Evolutionary conservation across 176 grass and related monocot species (phyloP), one percentile per base, ranked within the genome.

Genomic region (Tuctoria greenei): DNA sequence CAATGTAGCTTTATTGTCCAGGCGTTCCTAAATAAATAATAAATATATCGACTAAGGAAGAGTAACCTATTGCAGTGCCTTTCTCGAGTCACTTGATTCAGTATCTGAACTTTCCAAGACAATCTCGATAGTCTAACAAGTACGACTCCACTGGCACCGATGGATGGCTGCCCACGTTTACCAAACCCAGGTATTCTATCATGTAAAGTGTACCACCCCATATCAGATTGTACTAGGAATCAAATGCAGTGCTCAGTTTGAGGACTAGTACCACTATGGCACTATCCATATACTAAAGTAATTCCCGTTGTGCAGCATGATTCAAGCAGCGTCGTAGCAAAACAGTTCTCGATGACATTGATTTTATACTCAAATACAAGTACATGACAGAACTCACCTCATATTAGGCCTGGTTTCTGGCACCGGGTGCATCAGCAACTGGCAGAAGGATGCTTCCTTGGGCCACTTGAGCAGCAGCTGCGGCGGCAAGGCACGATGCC

Each of bases 361-460:
- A n/a, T 31, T 31, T 31, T 3, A 28, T 60, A 66, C 44, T 71
- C 34, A 42, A 40, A 18, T 4, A 71, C 21, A n/a, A 34, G 46
- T 47, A 72, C 25, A 59, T 2, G 11, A 16, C 18, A 61, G 2
- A 21, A 61, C 62, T 36, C 58, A 99, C 95, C 95, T 86, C 66
- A 90, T 95, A 70, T 99, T 99, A 26, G 95, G 95, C 21, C 95
- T 85, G 43, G 76, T 92, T 40, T 88, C 89, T 0, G 85, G 89
- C n/a, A 71, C 67, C 20, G 95, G 95, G 77, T 95, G 95, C 95
- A 95, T 90, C n/a, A 99, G 78, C 87, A 90, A 82, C 73, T 95
- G 92, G 85, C 95, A 95, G 76, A 94, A 95, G 34, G 95, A 92
- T 40, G 91, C 95, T 81, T 99, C 95, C 81, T 92, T 95, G 44